phyloP scores from a whole-genome alignment of 352 stramenopile species.

The Saprolegnia parasitica region DNA sequence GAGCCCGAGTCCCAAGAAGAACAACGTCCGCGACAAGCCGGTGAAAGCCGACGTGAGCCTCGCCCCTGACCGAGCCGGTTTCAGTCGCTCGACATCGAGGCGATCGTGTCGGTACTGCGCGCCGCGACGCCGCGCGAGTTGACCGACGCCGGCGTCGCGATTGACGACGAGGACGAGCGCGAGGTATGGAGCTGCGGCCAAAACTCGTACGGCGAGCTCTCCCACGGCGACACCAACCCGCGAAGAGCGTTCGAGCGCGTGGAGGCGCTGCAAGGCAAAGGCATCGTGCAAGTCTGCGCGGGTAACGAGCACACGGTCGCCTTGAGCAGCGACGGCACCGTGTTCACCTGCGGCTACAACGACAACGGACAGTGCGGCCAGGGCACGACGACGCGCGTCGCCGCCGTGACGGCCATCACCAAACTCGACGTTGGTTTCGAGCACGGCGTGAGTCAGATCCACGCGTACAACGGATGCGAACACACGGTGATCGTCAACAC shows the following conservation, averaged over 20 bases:
- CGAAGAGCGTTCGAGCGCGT: constrained; percentile 81
- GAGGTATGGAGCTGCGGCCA: constrained; percentile 93
- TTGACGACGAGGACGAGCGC: constrained; percentile 52
- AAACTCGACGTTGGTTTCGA: constrained; percentile 44
- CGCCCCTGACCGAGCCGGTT: constrained; percentile 31
- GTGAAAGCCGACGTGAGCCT: neutral
- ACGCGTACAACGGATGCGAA: constrained; percentile 93
- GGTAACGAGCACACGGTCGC: constrained; percentile 92
- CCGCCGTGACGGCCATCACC: constrained; percentile 61
- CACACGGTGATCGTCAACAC: constrained; percentile 82
- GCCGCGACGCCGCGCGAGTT: constrained; percentile 33
- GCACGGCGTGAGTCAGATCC: constrained; percentile 57
- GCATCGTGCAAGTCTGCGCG: constrained; percentile 75
- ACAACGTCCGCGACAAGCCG: constrained; percentile 37
- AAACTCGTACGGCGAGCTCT: constrained; percentile 92
- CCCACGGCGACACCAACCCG: constrained; percentile 82
- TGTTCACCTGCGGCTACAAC: constrained; percentile 91
- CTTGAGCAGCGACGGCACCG: constrained; percentile 61
- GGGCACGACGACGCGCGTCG: constrained; percentile 74
- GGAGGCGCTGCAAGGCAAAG: constrained; percentile 64
- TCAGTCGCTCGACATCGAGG: constrained; percentile 38
- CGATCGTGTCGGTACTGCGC: constrained; percentile 44
- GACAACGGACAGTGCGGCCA: constrained; percentile 93
- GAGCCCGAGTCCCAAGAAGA: constrained; percentile 33
- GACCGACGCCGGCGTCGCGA: neutral